Percentiles rank a stretch among this genome's conserved stretches.
Evolutionary conservation across 345 rosid genomes (phyloP).

Genomic region (Eucalyptus regnans): DNA sequence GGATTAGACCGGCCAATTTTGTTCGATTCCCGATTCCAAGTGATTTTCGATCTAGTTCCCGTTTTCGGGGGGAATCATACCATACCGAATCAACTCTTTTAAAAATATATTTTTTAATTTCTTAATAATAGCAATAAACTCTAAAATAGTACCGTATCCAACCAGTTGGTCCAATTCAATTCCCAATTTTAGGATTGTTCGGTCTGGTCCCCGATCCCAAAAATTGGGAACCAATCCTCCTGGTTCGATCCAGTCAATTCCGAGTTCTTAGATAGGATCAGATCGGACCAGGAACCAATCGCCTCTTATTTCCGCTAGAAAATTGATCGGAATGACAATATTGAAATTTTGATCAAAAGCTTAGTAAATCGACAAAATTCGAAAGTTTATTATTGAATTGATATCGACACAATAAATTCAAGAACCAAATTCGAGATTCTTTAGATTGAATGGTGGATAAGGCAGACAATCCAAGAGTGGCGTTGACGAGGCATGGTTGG

Average conservation of each 20-base stretch:
- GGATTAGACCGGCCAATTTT: rapidly evolving
- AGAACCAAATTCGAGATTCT: background rate
- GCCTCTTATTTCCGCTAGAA: rapidly evolving
- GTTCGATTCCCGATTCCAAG: rapidly evolving
- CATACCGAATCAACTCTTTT: rapidly evolving
- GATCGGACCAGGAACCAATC: rapidly evolving
- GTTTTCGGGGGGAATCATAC: too few species aligned
- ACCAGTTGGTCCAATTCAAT: rapidly evolving
- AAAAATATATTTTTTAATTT: too few species aligned
- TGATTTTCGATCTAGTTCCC: background rate
- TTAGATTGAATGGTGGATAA: background rate
- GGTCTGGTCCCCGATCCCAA: rapidly evolving
- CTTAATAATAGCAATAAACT: too few species aligned
- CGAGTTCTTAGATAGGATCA: rapidly evolving
- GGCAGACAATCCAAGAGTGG: background rate
- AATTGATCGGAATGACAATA: rapidly evolving
- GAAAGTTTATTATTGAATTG: rapidly evolving
- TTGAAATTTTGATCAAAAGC: background rate
- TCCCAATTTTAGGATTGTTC: rapidly evolving
- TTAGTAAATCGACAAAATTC: background rate
- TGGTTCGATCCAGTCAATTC: rapidly evolving
- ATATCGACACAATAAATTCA: rapidly evolving
- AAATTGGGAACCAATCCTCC: rapidly evolving
- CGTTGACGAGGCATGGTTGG: background rate
- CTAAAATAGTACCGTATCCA: too few species aligned